phyloP scores from a whole-genome alignment of 1,284 basidiomycete species.

The Papiliotrema terrestris region DNA sequence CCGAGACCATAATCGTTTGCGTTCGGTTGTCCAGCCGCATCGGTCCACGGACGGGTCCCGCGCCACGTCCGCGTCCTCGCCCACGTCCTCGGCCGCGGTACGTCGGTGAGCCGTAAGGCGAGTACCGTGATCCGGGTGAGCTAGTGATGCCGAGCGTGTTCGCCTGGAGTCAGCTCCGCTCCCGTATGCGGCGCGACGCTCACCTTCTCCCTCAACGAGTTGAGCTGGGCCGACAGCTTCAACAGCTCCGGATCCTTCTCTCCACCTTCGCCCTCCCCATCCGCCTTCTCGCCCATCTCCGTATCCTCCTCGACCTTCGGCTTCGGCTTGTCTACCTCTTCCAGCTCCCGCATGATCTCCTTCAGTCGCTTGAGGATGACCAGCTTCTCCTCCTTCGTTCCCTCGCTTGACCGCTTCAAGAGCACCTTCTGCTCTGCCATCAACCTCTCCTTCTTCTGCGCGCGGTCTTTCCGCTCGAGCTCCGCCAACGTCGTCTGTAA shows the following conservation, averaged over 20 bases:
- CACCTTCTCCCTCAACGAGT: constrained; percentile 56
- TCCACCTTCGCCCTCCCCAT: constrained; percentile 51
- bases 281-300: constrained; percentile 60
- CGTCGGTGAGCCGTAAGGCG: constrained; percentile 54
- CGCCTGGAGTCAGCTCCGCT: constrained; percentile 18
- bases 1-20: constrained; percentile 72
- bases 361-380: constrained; percentile 71
- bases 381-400: constrained; percentile 70
- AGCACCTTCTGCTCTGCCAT: constrained; percentile 87
- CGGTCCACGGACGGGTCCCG: constrained; percentile 57
- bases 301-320: constrained; percentile 33
- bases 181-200: constrained; percentile 41
- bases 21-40: constrained; percentile 91
- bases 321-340: constrained; percentile 48
- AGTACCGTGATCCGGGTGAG: constrained; percentile 35
- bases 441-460: constrained; percentile 72
- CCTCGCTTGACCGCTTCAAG: constrained; percentile 65
- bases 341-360: constrained; percentile 78
- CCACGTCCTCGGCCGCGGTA: constrained; percentile 61
- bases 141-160: constrained; percentile 35
- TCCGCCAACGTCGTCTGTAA: constrained; percentile 38
- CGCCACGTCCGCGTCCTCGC: constrained; percentile 55
- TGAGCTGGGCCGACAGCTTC: constrained; percentile 36
- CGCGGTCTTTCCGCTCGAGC: constrained; percentile 57
- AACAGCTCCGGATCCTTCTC: constrained; percentile 47